Evolutionary conservation across 2,329 filamentous ascomycete genomes (phyloP).

Genomic region (Arthrobotrys iridis): DNA sequence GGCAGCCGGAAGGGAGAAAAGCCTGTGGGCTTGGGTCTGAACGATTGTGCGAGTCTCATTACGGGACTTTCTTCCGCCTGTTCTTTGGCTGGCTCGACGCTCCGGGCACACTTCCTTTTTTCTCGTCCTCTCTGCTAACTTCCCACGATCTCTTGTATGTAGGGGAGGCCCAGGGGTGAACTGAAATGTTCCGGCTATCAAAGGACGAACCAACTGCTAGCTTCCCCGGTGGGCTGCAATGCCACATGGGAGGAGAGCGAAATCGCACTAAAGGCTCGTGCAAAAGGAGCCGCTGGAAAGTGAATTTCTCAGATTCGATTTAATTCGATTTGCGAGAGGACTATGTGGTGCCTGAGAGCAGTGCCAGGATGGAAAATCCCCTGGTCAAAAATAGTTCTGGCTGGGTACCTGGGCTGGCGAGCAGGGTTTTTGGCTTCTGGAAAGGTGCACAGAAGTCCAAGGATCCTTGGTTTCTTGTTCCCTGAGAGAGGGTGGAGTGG

Average conservation of each 20-base stretch:
- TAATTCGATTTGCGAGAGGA: slow-evolving; percentile 39
- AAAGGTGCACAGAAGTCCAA: slow-evolving; percentile 42
- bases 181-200: slow-evolving; percentile 52
- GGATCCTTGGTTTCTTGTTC: slow-evolving; percentile 27
- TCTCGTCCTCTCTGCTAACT: neutral
- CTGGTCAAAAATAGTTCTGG: slow-evolving; percentile 46
- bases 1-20: slow-evolving; percentile 20
- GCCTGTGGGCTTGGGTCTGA: slow-evolving; percentile 39
- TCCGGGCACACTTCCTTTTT: slow-evolving; percentile 48
- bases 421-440: slow-evolving; percentile 42
- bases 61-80: slow-evolving; percentile 51
- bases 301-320: slow-evolving; percentile 31
- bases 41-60: slow-evolving; percentile 49
- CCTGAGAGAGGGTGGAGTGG: slow-evolving; percentile 1
- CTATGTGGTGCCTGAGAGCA: slow-evolving; percentile 40
- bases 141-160: slow-evolving; percentile 6
- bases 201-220: slow-evolving; percentile 48
- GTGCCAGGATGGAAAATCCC: slow-evolving; percentile 36
- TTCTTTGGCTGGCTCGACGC: slow-evolving; percentile 9
- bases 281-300: slow-evolving; percentile 8
- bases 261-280: slow-evolving; percentile 38
- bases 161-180: slow-evolving; percentile 40
- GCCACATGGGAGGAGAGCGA: slow-evolving; percentile 49
- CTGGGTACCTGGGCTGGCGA: slow-evolving; percentile 14
- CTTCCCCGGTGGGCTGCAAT: slow-evolving; percentile 54